phyloP scores from a whole-genome alignment of 768 basidiomycete genomes.

The Heimioporus sp. region DNA sequence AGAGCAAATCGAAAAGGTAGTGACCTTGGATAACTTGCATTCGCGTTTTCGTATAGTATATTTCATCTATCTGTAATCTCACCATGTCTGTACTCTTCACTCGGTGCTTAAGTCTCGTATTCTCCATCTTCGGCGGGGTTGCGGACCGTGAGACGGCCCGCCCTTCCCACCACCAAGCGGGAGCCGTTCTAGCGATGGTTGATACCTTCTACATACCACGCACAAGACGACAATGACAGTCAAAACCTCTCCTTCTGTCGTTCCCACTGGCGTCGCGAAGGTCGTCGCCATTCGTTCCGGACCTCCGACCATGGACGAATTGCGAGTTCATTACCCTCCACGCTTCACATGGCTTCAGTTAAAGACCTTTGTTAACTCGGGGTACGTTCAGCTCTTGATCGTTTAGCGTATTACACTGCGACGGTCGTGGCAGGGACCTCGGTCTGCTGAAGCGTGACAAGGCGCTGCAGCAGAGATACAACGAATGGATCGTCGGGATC shows the following conservation, averaged over 20 bases:
- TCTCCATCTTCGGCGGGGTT: too few relatives aligned
- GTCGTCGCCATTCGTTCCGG: conserved; percentile 48
- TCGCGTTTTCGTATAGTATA: too few relatives aligned
- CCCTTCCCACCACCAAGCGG: too few relatives aligned
- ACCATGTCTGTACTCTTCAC: conserved; percentile 13
- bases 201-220: too few relatives aligned
- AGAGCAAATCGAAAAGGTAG: conserved; percentile 39
- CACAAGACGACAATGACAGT: conserved; percentile 13
- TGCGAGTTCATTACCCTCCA: conserved; percentile 66
- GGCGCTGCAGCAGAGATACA: conserved; percentile 65
- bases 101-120: too few relatives aligned
- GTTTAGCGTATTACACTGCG: background rate
- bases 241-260: background rate
- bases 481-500: conserved; percentile 55
- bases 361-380: conserved; percentile 76
- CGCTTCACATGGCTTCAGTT: conserved; percentile 76
- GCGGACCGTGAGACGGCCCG: too few relatives aligned
- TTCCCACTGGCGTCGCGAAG: too few relatives aligned
- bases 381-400: conserved; percentile 40
- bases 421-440: conserved; percentile 55
- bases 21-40: too few relatives aligned
- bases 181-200: too few relatives aligned
- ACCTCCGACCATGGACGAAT: conserved; percentile 65
- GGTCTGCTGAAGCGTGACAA: conserved; percentile 76
- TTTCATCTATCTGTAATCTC: background rate